Evolutionary conservation across 805 yeast genomes (phyloP).

Genomic region (Sugiyamaella boreocaroliniensis): DNA sequence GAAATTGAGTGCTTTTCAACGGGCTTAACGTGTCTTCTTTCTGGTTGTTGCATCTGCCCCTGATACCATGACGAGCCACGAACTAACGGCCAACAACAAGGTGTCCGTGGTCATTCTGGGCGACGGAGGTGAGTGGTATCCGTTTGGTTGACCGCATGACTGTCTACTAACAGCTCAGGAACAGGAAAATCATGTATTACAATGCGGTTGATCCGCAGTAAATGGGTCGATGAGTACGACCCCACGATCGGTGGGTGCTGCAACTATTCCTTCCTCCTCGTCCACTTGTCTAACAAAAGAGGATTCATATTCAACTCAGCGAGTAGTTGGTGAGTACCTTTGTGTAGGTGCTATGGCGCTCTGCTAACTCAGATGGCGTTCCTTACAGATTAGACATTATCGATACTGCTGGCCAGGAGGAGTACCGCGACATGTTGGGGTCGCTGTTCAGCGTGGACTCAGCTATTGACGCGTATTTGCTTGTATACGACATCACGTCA

Average conservation of each 20-base stretch:
- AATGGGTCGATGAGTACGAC: conserved; percentile 33
- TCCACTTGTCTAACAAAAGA: conserved; percentile 7
- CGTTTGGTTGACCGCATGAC: neutral
- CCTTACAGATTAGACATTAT: conserved; percentile 50
- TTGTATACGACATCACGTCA: conserved; percentile 32
- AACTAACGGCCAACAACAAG: conserved; percentile 11
- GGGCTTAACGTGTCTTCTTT: no score
- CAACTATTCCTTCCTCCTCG: neutral
- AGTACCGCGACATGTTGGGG: conserved; percentile 57
- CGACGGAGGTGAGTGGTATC: conserved; percentile 26
- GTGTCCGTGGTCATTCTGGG: conserved; percentile 29
- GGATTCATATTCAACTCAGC: conserved; percentile 22
- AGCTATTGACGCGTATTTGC: conserved; percentile 28
- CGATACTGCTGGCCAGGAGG: conserved; percentile 79
- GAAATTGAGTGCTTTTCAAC: neutral
- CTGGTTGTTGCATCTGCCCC: no score
- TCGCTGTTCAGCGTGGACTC: conserved; percentile 24
- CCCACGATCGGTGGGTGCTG: conserved; percentile 24
- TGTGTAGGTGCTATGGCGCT: neutral
- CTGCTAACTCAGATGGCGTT: conserved; percentile 40
- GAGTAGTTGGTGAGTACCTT: conserved; percentile 15
- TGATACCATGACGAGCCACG: neutral
- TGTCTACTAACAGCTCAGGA: neutral
- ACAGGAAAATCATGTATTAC: conserved; percentile 29
- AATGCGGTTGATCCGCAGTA: conserved; percentile 28